Evolutionary conservation across 192 early-diverging fungal genomes (phyloP), one percentile per base, ranked within the genome.

Genomic region (Podochytrium sp.): DNA sequence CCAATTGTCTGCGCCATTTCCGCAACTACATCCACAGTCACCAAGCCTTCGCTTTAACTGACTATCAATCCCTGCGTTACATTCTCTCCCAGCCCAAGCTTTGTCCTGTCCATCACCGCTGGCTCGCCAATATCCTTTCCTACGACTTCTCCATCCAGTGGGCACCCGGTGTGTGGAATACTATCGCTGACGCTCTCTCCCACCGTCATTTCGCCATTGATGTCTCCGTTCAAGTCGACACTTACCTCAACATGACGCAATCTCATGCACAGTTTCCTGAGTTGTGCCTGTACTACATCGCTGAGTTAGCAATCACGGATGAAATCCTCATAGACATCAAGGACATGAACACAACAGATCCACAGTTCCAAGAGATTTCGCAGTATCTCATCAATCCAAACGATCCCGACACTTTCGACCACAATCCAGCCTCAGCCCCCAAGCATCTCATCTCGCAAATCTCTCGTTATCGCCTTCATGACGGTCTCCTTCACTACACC

Each of bases 141-240:
- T 62, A 62, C 35, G 25, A 62, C 37, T 62, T 62, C 37, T 25
- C 18, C 7, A 62, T 62, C 60, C 60, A 62, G 32, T 62, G 60
- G 60, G 7, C 18, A 38, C 60, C 60, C 25, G 60, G 60, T 12
- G 4, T 6, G 25, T 62, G 60, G 60, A 62, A 62, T 25, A 62
- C 18, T 12, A 38, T 62, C 25, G 60, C 60, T 37, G 60, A 62
- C 35, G 25, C 60, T 16, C 25, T 62, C 4, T 62, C 37, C 18
- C 18, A 32, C 5, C 29, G 10, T 14, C 18, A 14, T 16, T 25
- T 12, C 37, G 32, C 37, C 18, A 62, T 34, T 12, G 60, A 62
- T 14, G 37, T 62, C 4, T 18, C 29, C 18, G 37, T 62, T 25
- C 60, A 62, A 62, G 60, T 62, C 5, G 16, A 27, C 25, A 16